phyloP scores from a whole-genome alignment of 2,329 filamentous ascomycete genomes.

The Fusarium subtropicale region DNA sequence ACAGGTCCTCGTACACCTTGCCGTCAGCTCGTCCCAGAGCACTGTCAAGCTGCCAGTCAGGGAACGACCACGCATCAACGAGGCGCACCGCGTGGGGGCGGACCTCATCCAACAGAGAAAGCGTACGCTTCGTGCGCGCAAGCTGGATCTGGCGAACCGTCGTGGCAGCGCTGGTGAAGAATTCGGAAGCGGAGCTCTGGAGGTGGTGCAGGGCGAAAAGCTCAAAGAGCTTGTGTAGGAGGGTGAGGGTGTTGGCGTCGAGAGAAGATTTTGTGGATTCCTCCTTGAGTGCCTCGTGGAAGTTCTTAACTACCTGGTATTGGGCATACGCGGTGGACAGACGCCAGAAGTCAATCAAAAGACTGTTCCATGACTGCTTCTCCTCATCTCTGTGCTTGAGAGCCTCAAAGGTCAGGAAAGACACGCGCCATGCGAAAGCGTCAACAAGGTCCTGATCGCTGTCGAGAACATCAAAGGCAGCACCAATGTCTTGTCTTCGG shows the following conservation, averaged over 20 bases:
- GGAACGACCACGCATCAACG: constrained; percentile 81
- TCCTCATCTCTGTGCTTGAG: constrained; percentile 79
- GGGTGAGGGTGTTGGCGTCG: constrained; percentile 65
- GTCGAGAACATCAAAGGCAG: constrained; percentile 79
- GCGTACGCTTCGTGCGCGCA: constrained; percentile 73
- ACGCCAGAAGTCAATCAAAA: constrained; percentile 82
- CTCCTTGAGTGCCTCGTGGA: constrained; percentile 60
- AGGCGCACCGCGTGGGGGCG: constrained; percentile 78
- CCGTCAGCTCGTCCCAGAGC: constrained; percentile 77
- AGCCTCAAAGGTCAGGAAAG: constrained; percentile 80
- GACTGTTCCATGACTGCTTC: constrained; percentile 81
- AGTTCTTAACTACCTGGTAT: constrained; percentile 83
- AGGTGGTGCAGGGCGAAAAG: constrained; percentile 76
- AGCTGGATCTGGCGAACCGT: constrained; percentile 79
- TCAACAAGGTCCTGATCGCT: constrained; percentile 76
- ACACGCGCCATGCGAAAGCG: constrained; percentile 80
- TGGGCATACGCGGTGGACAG: constrained; percentile 80
- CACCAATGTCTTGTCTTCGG: constrained; percentile 73
- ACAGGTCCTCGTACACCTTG: constrained; percentile 82
- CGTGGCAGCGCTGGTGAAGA: constrained; percentile 76
- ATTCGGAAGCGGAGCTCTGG: constrained; percentile 76
- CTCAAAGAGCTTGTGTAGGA: constrained; percentile 82
- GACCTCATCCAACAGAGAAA: constrained; percentile 77
- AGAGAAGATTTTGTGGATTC: constrained; percentile 64
- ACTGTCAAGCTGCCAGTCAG: constrained; percentile 81